Conservation (phyloP, 805 yeast species). For the Ogataea parapolymorpha region DNA sequence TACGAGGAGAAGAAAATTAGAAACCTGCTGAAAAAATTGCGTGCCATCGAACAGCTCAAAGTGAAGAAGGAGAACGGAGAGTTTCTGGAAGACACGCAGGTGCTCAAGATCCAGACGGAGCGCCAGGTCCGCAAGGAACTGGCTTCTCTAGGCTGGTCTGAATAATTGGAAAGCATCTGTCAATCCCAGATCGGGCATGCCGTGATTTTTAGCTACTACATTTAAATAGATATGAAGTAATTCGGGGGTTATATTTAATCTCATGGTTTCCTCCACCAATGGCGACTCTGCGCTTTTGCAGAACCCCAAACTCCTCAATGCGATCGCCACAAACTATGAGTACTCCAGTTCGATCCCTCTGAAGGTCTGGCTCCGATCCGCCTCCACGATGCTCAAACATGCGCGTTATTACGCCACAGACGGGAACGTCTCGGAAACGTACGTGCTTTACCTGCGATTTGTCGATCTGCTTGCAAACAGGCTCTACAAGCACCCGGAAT, state of each 20-base stretch:
- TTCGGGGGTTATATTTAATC: conserved; percentile 2
- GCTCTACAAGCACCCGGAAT: conserved; percentile 44
- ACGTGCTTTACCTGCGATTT: conserved; percentile 53
- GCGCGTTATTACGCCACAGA: conserved; percentile 44
- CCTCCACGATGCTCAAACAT: conserved; percentile 43
- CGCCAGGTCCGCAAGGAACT: conserved; percentile 74
- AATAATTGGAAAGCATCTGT: conserved; percentile 10
- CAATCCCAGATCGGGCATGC: conserved; percentile 5
- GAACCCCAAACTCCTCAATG: conserved; percentile 37
- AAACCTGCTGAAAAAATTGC: conserved; percentile 82
- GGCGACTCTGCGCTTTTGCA: conserved; percentile 18
- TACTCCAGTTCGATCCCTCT: conserved; percentile 51
- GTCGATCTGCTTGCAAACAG: conserved; percentile 53
- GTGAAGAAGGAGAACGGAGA: conserved; percentile 82
- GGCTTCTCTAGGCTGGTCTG: conserved; percentile 61
- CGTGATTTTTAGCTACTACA: conserved; percentile 1
- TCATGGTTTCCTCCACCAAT: conserved; percentile 11
- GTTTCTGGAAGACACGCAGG: conserved; percentile 87
- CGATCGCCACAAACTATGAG: conserved; percentile 51
- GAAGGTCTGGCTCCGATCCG: conserved; percentile 54
- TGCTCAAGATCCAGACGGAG: conserved; percentile 85
- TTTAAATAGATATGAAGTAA: conserved; percentile 6
- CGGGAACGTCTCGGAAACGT: conserved; percentile 47
- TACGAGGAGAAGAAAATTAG: conserved; percentile 92
- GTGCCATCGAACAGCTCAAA: conserved; percentile 92